A percentile compares a stretch with the other conserved stretches of the same genome.
These are phyloP conservation scores for Nissolia schottii DNA, from an alignment of 306 rosid genomes.

Conservation along the genomic window DNA sequence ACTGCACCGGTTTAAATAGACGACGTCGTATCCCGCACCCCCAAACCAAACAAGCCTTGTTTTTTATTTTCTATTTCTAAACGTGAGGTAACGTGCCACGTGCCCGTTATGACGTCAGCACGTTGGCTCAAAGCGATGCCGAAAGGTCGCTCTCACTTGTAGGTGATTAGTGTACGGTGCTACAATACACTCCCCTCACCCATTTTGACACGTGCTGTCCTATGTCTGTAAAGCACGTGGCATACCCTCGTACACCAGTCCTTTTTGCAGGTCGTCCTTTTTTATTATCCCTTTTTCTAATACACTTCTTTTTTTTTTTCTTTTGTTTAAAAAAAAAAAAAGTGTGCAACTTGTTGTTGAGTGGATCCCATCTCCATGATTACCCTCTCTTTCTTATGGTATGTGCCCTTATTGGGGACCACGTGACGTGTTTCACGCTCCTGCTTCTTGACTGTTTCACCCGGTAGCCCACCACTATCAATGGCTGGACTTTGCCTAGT, in stretches of 20 bases:
- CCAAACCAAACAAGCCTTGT: too few relatives aligned
- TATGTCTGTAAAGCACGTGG: neutral
- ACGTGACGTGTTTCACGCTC: slow-evolving; percentile 36
- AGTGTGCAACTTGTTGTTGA: slow-evolving; percentile 33
- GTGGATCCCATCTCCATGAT: slow-evolving; percentile 26
- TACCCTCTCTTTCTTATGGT: neutral
- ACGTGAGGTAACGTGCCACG: neutral
- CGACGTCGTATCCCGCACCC: too few relatives aligned
- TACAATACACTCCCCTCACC: slow-evolving; percentile 12
- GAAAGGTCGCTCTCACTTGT: slow-evolving; percentile 25
- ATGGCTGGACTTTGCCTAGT: neutral
- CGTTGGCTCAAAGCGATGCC: neutral
- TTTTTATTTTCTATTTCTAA: neutral
- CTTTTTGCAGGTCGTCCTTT: slow-evolving; percentile 3
- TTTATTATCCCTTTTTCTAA: neutral
- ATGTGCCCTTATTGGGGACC: slow-evolving; percentile 8
- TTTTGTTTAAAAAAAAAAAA: neutral
- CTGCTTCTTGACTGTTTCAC: neutral
- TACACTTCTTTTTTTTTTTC: neutral
- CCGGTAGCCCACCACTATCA: slow-evolving; percentile 3
- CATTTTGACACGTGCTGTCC: neutral
- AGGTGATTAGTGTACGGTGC: slow-evolving; percentile 12
- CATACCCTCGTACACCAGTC: neutral
- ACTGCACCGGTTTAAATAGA: too few relatives aligned
- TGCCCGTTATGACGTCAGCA: neutral